Conservation (phyloP, 2,329 filamentous ascomycete genomes). For the Karstenula rhodostoma region DNA sequence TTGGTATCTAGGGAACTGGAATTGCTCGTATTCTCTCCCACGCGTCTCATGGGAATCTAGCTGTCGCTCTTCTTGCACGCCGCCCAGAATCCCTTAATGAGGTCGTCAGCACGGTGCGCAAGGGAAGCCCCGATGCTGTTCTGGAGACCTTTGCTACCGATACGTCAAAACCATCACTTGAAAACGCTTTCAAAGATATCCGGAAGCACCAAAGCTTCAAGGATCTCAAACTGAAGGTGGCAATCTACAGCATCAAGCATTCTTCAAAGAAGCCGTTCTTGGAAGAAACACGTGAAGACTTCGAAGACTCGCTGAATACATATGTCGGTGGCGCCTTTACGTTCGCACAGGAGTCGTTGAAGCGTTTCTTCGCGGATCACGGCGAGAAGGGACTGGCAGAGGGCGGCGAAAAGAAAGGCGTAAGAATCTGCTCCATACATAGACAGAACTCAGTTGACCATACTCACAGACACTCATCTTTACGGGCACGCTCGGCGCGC, state of each 20-base stretch:
- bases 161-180: constrained; percentile 57
- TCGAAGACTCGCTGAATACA: constrained; percentile 55
- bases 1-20: constrained; percentile 56
- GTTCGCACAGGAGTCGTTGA: constrained; percentile 63
- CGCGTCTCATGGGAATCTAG: constrained; percentile 62
- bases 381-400: constrained; percentile 58
- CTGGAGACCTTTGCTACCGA: constrained; percentile 63
- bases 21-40: constrained; percentile 64
- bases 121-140: constrained; percentile 53
- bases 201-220: constrained; percentile 57
- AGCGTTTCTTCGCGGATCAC: constrained; percentile 61
- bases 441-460: background rate
- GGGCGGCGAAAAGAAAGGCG: constrained; percentile 61
- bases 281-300: constrained; percentile 59
- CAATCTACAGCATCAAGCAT: constrained; percentile 66
- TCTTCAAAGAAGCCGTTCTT: constrained; percentile 64
- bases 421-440: constrained; percentile 21
- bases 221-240: constrained; percentile 60
- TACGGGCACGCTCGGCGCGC: constrained; percentile 63
- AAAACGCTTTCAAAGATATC: constrained; percentile 60
- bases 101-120: constrained; percentile 53
- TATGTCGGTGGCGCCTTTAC: constrained; percentile 66
- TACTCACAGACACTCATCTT: constrained; percentile 60
- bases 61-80: constrained; percentile 63
- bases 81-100: constrained; percentile 56